Evolutionary conservation across 257 asterid genomes (phyloP), one percentile per base, ranked within the genome.

Genomic region (Plantago major): DNA sequence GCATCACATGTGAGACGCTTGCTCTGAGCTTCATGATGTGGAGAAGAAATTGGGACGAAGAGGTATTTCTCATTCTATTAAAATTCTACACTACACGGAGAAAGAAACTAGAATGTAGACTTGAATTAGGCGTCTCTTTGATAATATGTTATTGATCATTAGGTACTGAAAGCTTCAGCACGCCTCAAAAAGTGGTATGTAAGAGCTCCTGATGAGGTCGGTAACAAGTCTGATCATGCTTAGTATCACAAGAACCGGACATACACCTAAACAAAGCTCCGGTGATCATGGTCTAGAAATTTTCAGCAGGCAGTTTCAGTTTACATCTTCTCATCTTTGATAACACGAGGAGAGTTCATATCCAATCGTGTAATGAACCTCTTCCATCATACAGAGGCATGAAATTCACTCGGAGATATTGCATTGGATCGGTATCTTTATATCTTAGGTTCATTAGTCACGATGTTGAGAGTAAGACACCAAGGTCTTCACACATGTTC

Each of bases 41-140:
- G 90, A 82, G 81, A 74, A 86, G 87, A 47, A 71, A 77, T 63
- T 88, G 96, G 96, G 88, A 88, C 45, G 67, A 48, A 51, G 90
- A 86, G 89, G 90, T 81, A 76, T 14, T 57, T 14, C 16, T 63
- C 65, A 43, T 46, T 46, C 11, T 22, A 30, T 3, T 33, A 10
- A 16, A 50, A 50, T 40, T 5, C 43, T 42, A 4, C 11, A 28
- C 22, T 40, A 55, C 30, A 22, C 7, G 10, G 11, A 51, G 17
- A 53, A 11, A 13, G 46, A 55, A 33, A 55, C 17, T 7, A 2
- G 45, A 26, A 55, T 11, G 3, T 26, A 30, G 1, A 12, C 3
- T 54, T 54, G 18, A 19, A 11, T 54, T 19, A 12, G 55, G 30
- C 33, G 7, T 22, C 26, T 22, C 26, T 22, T 22, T 22, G n/a